These are phyloP conservation scores for Myxozyma sirexii DNA, from an alignment of 805 yeast species.

Conservation along the genomic window DNA sequence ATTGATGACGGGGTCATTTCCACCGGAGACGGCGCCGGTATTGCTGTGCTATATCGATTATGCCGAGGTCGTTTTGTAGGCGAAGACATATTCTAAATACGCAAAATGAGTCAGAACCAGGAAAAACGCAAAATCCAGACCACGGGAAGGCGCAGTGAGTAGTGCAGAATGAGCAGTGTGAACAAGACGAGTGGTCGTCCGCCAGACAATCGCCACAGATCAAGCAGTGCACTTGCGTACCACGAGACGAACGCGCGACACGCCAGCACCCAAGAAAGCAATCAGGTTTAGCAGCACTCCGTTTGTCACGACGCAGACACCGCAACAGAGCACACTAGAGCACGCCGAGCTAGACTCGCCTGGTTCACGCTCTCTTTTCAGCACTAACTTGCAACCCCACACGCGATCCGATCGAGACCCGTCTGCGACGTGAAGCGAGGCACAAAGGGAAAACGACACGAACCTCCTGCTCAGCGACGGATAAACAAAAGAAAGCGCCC, in stretches of 20 bases:
- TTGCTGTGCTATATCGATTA: slow-evolving; percentile 2
- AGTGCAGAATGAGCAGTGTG: too few species aligned
- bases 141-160: too few species aligned
- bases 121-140: too few species aligned
- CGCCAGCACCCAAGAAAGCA: background rate
- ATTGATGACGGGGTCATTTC: slow-evolving; percentile 9
- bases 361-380: background rate
- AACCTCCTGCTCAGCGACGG: too few species aligned
- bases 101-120: background rate
- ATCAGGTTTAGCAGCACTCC: too few species aligned
- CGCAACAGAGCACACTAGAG: background rate
- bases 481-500: background rate
- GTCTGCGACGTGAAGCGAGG: too few species aligned
- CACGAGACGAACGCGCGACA: too few species aligned
- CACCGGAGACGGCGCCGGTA: background rate
- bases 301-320: background rate
- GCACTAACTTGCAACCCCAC: background rate
- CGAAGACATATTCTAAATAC: slow-evolving; percentile 22
- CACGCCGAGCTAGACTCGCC: background rate
- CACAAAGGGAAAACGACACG: too few species aligned
- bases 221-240: too few species aligned
- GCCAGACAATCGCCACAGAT: too few species aligned
- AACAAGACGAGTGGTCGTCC: too few species aligned
- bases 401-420: background rate
- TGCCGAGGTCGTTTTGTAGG: slow-evolving; percentile 28